Evolutionary conservation across 768 basidiomycete species (phyloP), one percentile per base, ranked within the genome.

Genomic region (Boletus rubropictus): DNA sequence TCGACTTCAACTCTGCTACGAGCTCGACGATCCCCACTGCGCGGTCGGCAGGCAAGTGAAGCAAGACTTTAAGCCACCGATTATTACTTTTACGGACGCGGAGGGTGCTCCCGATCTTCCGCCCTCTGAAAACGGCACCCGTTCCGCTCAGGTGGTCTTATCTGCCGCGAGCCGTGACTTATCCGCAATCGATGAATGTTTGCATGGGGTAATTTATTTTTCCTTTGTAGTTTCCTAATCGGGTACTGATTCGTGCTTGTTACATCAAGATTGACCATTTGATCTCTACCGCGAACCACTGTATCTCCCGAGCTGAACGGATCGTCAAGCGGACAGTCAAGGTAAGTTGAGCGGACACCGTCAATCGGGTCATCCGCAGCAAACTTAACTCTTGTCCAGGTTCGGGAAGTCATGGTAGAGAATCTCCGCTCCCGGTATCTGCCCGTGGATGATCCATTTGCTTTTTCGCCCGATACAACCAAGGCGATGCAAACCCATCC

Each of bases 121-220:
- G 37, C 37, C 28, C 4, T 70, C 74, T 42, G 69, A 71, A 45
- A 58, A 61, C 6, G 70, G 74, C 9, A 59, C 75, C 11, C 70
- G 65, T 17, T 75, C 72, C 5, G 71, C 73, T 8, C 71, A 77
- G 36, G 62, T 72, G 27, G 72, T 80, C 10, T 64, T 87, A 14
- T 72, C 71, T 29, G 73, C 75, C 7, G 78, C 77, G 1, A 70
- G 71, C 37, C 75, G 75, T 29, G 86, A 87, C 57, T 64, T 89
- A 28, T 68, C 70, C 9, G 67, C 67, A 28, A 79, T 86, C 40
- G 72, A 76, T 29, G 75, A 78, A 36, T 75, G 70, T 46, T 66
- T 85, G 53, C 66, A 70, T 44, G 68, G 73, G 48, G 84, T 85
- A 62, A 64, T 73, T 65, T 24, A 49, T 63, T 46, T 35, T 38